Evolutionary conservation across 768 basidiomycete genomes (phyloP), one percentile per base, ranked within the genome.

Genomic region (Russula ochroleuca): DNA sequence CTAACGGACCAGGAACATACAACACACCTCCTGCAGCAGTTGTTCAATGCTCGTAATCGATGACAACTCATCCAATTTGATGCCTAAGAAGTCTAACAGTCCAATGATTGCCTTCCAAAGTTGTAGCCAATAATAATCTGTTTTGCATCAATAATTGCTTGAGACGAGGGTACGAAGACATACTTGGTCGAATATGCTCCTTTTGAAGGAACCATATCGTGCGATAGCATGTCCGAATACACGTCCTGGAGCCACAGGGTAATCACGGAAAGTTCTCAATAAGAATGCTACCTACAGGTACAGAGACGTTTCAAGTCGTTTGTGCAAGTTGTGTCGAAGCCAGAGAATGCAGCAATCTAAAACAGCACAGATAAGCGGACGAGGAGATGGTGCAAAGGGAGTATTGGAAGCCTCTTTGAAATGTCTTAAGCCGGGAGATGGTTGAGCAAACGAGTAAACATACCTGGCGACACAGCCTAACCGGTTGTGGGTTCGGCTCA

Each of bases 321-420:
- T 86, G 61, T 87, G 84, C 35, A 89, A 73, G 69, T 87, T 88
- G 67, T 90, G 87, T 19, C 85, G 82, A 31, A 88, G 72, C 85
- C 86, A 89, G 15, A 89, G 75, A 7, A 85, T 77, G 67, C 83
- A 85, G 61, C 84, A 87, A 70, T 89, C 86, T n/a, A 89, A 69
- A 25, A 88, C 60, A 3, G 85, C 81, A 67, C 84, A 85, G 28
- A 86, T 65, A 1, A 80, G 80, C 1, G 83, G 76, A 55, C 80
- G 75, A 10, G 76, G 73, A 5, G 76, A 59, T 1, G 72, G 69
- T 9, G 77, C 69, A 13, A 71, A 59, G 1, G 79, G 45, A 88
- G 75, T 15, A 77, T 69, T 13, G 87, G 87, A 28, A 79, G 58
- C 63, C 82, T 80, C 86, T 85, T 50, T 41, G 21, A 19, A 41